Percentiles rank a stretch among this genome's conserved stretches.
phyloP scores from a whole-genome alignment of 192 early-diverging fungal species.

The Backusella morwellensis region DNA sequence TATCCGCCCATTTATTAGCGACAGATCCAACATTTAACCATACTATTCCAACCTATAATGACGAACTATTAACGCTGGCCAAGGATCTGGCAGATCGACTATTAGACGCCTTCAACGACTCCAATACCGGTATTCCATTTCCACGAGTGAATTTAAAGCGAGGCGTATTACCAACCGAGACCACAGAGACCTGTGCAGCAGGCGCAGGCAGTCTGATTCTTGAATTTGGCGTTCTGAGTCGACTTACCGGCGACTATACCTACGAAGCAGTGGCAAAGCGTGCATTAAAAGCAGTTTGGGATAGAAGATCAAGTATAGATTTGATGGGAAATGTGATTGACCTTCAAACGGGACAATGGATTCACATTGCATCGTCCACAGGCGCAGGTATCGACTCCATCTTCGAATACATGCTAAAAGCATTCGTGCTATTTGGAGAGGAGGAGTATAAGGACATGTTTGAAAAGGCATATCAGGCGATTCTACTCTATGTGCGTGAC shows the following conservation, averaged over 20 bases:
- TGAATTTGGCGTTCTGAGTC: conserved; percentile 90
- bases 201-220: conserved; percentile 88
- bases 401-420: conserved; percentile 91
- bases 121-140: conserved; percentile 81
- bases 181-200: conserved; percentile 75
- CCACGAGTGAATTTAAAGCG: conserved; percentile 77
- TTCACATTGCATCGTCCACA: conserved; percentile 65
- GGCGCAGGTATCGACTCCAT: conserved; percentile 95
- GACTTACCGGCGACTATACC: conserved; percentile 71
- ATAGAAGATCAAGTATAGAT: conserved; percentile 64
- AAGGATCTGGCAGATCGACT: conserved; percentile 81
- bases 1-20: conserved; percentile 88
- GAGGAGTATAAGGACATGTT: conserved; percentile 73
- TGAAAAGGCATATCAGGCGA: conserved; percentile 65
- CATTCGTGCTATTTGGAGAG: conserved; percentile 86
- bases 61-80: conserved; percentile 78
- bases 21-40: conserved; percentile 60
- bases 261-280: conserved; percentile 73
- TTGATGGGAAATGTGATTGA: conserved; percentile 86
- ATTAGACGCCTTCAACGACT: conserved; percentile 83
- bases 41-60: conserved; percentile 65
- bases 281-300: conserved; percentile 79
- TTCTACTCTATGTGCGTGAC: conserved; percentile 65
- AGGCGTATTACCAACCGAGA: conserved; percentile 69
- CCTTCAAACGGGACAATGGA: conserved; percentile 70